phyloP scores from a whole-genome alignment of 345 rosid genomes.

The Sonneratia alba region DNA sequence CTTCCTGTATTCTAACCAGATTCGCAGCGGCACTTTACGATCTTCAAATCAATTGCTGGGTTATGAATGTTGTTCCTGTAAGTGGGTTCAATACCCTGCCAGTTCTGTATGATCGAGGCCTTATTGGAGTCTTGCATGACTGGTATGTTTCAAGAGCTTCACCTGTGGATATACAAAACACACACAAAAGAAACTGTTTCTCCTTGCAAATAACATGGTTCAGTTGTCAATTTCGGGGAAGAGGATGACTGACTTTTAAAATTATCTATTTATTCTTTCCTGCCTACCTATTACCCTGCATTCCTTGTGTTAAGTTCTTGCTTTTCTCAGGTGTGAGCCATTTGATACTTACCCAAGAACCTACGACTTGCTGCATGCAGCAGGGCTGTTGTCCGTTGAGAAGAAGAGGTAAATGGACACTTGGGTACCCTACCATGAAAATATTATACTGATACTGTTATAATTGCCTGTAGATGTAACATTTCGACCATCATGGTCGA shows the following conservation, averaged over 20 bases:
- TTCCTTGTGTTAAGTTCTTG: not conserved
- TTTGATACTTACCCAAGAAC: conserved; percentile 97
- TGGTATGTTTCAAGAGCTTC: conserved; percentile 40
- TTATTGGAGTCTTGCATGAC: conserved; percentile 92
- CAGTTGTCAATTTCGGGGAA: not conserved
- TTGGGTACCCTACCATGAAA: not conserved
- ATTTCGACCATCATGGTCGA: conserved; percentile 86
- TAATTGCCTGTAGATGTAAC: conserved; percentile 48
- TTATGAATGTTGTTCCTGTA: conserved; percentile 80
- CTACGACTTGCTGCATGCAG: conserved; percentile 77
- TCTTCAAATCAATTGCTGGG: conserved; percentile 72
- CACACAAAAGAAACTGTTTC: too few species aligned
- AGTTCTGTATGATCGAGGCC: conserved; percentile 91
- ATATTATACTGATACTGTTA: not conserved
- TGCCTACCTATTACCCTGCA: not conserved
- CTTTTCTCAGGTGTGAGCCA: conserved; percentile 74
- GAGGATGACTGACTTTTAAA: not conserved
- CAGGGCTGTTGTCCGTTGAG: conserved; percentile 79
- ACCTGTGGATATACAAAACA: not conserved
- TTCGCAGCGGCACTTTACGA: conserved; percentile 85
- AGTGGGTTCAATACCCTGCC: conserved; percentile 88
- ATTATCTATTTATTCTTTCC: not conserved
- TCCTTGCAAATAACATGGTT: not conserved
- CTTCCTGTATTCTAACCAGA: conserved; percentile 33
- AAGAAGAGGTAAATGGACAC: conserved; percentile 53